phyloP scores from a whole-genome alignment of 2,329 filamentous ascomycete species.

The Microdochium trichocladiopsis region DNA sequence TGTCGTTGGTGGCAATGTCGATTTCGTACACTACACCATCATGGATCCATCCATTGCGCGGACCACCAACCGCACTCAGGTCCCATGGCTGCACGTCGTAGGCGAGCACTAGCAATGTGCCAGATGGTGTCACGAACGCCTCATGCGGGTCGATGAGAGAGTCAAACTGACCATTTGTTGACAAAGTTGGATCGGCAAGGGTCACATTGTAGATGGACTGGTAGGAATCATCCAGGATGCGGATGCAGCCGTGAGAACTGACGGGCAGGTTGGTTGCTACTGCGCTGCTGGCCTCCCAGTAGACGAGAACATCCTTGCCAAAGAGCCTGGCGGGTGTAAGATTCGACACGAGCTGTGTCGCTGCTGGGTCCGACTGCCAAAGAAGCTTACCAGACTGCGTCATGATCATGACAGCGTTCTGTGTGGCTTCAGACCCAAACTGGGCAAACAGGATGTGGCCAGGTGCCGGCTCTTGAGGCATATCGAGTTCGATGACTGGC shows the following conservation, averaged over 20 bases:
- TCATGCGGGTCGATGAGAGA: slow-evolving; percentile 24
- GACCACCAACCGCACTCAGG: slow-evolving; percentile 22
- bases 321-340: slow-evolving; percentile 9
- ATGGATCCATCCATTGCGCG: slow-evolving; percentile 21
- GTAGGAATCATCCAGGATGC: slow-evolving; percentile 21
- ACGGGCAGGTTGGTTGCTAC: background rate
- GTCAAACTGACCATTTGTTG: background rate
- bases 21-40: slow-evolving; percentile 33
- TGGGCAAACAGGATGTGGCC: slow-evolving; percentile 1
- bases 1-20: slow-evolving; percentile 28
- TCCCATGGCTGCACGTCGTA: slow-evolving; percentile 21
- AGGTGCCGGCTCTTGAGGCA: background rate
- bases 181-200: slow-evolving; percentile 1
- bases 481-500: background rate
- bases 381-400: slow-evolving; percentile 17
- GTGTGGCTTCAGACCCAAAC: background rate
- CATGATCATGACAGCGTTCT: slow-evolving; percentile 1
- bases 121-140: slow-evolving; percentile 15
- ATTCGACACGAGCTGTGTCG: background rate
- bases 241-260: slow-evolving; percentile 21
- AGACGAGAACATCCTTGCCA: slow-evolving; percentile 20
- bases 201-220: slow-evolving; percentile 13
- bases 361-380: slow-evolving; percentile 10
- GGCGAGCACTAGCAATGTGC: slow-evolving; percentile 19
- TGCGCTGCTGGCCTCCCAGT: slow-evolving; percentile 8